Base-by-base conservation (phyloP, 2,329 filamentous ascomycete species). In the Sarocladium kiliense region DNA sequence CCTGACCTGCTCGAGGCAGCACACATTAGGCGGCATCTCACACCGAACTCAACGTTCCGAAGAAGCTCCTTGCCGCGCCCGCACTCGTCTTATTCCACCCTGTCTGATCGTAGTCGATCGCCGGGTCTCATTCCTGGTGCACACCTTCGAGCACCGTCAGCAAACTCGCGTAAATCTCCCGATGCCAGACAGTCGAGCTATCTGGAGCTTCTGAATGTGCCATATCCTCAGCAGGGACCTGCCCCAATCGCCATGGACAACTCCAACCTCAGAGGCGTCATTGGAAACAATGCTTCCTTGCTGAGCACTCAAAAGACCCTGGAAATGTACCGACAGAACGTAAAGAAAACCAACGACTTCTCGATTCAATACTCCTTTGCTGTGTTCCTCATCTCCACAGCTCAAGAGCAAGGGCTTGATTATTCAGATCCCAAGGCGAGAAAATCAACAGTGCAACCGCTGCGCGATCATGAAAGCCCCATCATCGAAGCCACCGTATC, bases 361-460 rank as follows among this genome's bases (percentile, higher is more conserved):
- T 86, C 88, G 3, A 89, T 96, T 32, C 91, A 97, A 70, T 97
- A 97, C 70, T 94, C 96, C 27, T 97, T 99, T 72, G 94, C 94
- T 2, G 82, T 97, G 36, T 96, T 96, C 69, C 85, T 99, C 76
- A 87, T 97, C 62, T 89, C 92, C 47, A 87, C 91, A 1, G 92
- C 93, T 39, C 88, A 91, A 67, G 89, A 96, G 66, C 82, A 88
- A 66, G 85, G 84, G 2, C 65, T 86, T 19, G 76, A 81, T 57
- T 68, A 74, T 45, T 74, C 79, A 1, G 76, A 79, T 55, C 65
- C 74, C 49, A 68, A 72, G 47, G 70, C 68, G 59, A 73, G 68
- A 62, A 80, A 76, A 62, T 69, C 69, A 56, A 77, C 70, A 59
- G 72, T 76, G 14, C 80, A 79, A 64, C 65, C 70, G 18, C 68